phyloP scores from a whole-genome alignment of 345 rosid species.

The Eucalyptus lansdowneana region DNA sequence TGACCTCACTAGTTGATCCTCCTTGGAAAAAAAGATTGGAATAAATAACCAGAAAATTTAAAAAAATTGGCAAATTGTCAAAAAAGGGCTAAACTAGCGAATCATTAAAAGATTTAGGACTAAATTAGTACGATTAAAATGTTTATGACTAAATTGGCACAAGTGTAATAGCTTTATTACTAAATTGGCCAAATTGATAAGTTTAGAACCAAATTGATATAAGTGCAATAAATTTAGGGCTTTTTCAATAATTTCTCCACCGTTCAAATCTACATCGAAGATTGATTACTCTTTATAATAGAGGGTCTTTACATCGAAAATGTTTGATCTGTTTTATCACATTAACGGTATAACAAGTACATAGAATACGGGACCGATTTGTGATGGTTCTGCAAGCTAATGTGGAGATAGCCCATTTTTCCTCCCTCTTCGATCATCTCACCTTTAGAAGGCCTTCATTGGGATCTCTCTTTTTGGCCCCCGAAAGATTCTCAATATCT shows the following conservation, averaged over 20 bases:
- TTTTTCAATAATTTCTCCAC: no score
- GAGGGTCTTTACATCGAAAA: background rate
- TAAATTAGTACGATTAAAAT: no score
- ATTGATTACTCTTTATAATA: background rate
- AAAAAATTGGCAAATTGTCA: no score
- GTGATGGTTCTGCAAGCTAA: background rate
- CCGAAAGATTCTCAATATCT: background rate
- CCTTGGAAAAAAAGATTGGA: background rate
- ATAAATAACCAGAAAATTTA: background rate
- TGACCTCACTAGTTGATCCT: background rate
- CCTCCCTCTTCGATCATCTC: background rate
- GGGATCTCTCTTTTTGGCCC: background rate
- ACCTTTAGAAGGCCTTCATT: background rate
- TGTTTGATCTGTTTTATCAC: background rate
- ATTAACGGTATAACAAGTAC: background rate
- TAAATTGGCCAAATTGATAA: background rate
- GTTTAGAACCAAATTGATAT: rapidly evolving
- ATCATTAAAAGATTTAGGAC: no score
- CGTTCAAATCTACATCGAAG: background rate
- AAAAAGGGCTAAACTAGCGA: background rate
- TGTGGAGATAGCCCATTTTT: background rate
- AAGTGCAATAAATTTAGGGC: no score
- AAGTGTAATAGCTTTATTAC: background rate
- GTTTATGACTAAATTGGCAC: no score
- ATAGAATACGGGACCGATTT: background rate